A percentile compares a stretch with the other conserved stretches of the same genome.
These are phyloP conservation scores for Tylopilus balloui DNA, from an alignment of 768 basidiomycete genomes.

Conservation along the genomic window DNA sequence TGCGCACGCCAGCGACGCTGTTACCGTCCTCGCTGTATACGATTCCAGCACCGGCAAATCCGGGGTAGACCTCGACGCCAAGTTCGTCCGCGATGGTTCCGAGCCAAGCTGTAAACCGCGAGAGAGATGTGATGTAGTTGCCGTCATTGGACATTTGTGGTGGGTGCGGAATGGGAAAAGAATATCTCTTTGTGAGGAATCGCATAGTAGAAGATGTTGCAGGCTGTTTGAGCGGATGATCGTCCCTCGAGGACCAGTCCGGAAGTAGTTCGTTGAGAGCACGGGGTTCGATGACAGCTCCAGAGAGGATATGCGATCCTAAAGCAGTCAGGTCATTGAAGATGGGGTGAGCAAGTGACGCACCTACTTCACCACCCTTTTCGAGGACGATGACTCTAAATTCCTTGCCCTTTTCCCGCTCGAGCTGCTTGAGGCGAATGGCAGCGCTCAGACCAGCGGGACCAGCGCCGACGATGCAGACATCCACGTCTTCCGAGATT, in stretches of 20 bases:
- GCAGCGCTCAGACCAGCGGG: slow-evolving; percentile 96
- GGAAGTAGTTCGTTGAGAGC: slow-evolving; percentile 90
- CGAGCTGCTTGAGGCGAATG: slow-evolving; percentile 91
- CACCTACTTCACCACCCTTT: slow-evolving; percentile 91
- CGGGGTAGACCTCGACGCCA: slow-evolving; percentile 95
- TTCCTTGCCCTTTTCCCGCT: slow-evolving; percentile 43
- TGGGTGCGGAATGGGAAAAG: slow-evolving; percentile 88
- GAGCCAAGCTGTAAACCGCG: slow-evolving; percentile 86
- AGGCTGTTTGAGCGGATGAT: slow-evolving; percentile 77
- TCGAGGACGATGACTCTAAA: slow-evolving; percentile 91
- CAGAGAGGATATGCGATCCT: slow-evolving; percentile 95
- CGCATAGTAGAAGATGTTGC: slow-evolving; percentile 82
- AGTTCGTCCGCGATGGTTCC: slow-evolving; percentile 76
- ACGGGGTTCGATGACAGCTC: slow-evolving; percentile 90
- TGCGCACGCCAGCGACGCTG: slow-evolving; percentile 62
- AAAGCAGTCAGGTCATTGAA: background rate
- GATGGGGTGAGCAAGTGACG: slow-evolving; percentile 28
- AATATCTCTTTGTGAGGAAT: slow-evolving; percentile 63
- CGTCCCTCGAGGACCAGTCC: slow-evolving; percentile 61
- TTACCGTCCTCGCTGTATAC: slow-evolving; percentile 56
- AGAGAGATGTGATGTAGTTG: slow-evolving; percentile 90
- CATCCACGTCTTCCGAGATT: slow-evolving; percentile 88
- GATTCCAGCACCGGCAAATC: slow-evolving; percentile 88
- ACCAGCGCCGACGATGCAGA: slow-evolving; percentile 94
- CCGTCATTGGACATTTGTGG: slow-evolving; percentile 95